Evolutionary conservation across 169 alveolate genomes (phyloP).

Genomic region (Plasmodium falciparum): DNA sequence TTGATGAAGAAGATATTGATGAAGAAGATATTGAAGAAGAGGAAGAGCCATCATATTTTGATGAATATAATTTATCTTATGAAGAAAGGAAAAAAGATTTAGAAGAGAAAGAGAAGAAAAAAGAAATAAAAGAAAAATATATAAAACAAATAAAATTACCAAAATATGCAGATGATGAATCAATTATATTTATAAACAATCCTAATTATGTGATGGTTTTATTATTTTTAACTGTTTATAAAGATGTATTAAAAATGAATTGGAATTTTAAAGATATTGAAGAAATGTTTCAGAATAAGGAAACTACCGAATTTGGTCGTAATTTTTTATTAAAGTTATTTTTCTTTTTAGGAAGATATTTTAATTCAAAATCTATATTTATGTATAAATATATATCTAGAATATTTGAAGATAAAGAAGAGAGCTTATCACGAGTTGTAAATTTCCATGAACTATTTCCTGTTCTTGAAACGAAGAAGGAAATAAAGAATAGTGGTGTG

Average conservation of each 20-base stretch:
- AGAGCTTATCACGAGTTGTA: conserved; percentile 18
- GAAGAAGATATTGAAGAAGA: not conserved
- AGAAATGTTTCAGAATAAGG: conserved; percentile 75
- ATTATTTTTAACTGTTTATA: conserved; percentile 52
- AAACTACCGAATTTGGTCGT: conserved; percentile 66
- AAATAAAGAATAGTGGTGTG: conserved; percentile 18
- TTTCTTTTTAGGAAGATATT: conserved; percentile 62
- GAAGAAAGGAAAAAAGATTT: conserved; percentile 21
- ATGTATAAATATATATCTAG: conserved; percentile 74
- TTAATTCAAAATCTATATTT: conserved; percentile 68
- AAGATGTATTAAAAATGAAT: conserved; percentile 57
- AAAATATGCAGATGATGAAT: conserved; percentile 75
- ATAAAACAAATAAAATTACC: conserved; percentile 60
- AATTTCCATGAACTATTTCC: conserved; percentile 72
- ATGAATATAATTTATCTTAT: not conserved
- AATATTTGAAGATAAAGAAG: conserved; percentile 62
- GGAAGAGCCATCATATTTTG: conserved; percentile 17
- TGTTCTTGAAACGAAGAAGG: conserved; percentile 1
- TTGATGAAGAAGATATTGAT: not conserved
- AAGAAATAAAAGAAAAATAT: conserved; percentile 29
- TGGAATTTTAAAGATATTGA: conserved; percentile 76
- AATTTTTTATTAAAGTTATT: conserved; percentile 50
- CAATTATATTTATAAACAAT: conserved; percentile 44
- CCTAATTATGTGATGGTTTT: conserved; percentile 70
- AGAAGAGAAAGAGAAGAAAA: conserved; percentile 52